phyloP scores from a whole-genome alignment of 345 rosid genomes.

The Brassica rapa region DNA sequence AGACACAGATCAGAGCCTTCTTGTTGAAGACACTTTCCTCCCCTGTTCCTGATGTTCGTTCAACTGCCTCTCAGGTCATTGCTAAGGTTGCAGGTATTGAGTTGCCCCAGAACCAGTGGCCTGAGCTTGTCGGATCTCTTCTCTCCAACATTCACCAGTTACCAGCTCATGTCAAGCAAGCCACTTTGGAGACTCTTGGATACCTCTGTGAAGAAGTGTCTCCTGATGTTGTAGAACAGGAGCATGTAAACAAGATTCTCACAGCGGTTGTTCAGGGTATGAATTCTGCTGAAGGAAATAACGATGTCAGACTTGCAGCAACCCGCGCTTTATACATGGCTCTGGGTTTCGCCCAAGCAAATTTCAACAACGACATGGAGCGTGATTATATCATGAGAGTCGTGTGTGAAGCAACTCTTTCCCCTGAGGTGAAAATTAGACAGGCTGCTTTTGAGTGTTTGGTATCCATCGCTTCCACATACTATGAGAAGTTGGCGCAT shows the following conservation, averaged over 20 bases:
- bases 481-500: slow-evolving; percentile 56
- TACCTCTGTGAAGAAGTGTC: slow-evolving; percentile 78
- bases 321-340: slow-evolving; percentile 63
- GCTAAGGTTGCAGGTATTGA: slow-evolving; percentile 79
- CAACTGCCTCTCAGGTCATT: slow-evolving; percentile 71
- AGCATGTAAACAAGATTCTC: slow-evolving; percentile 75
- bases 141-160: slow-evolving; percentile 67
- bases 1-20: slow-evolving; percentile 59
- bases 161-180: slow-evolving; percentile 68
- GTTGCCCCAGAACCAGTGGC: slow-evolving; percentile 81
- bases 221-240: slow-evolving; percentile 71
- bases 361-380: slow-evolving; percentile 66
- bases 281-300: slow-evolving; percentile 58
- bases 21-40: slow-evolving; percentile 65
- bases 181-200: slow-evolving; percentile 78
- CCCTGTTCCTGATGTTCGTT: slow-evolving; percentile 59
- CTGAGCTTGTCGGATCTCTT: slow-evolving; percentile 66
- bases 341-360: slow-evolving; percentile 69
- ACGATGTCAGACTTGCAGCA: slow-evolving; percentile 69
- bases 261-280: slow-evolving; percentile 71
- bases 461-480: slow-evolving; percentile 66
- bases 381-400: slow-evolving; percentile 72
- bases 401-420: slow-evolving; percentile 64
- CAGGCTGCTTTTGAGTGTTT: slow-evolving; percentile 70
- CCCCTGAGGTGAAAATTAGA: slow-evolving; percentile 58